Percentiles rank a stretch among this genome's conserved stretches.
Evolutionary conservation across 176 grass and related monocot genomes (phyloP).

Genomic region (Paspalum vaginatum): DNA sequence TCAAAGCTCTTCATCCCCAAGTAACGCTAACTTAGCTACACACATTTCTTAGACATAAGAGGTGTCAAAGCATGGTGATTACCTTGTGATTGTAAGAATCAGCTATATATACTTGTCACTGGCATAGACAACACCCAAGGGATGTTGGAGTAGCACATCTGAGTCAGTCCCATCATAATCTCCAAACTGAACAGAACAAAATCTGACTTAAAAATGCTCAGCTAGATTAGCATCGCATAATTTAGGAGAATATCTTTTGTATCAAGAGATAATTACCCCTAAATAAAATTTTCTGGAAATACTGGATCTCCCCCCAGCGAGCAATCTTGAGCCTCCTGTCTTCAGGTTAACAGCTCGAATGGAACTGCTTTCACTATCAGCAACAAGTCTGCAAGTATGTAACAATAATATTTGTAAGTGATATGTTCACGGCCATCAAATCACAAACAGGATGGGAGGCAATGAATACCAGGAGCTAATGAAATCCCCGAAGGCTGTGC

Average conservation of each 20-base stretch:
- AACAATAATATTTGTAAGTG: conserved; percentile 38
- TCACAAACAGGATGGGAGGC: not conserved
- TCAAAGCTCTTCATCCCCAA: too few species aligned
- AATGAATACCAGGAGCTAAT: conserved; percentile 64
- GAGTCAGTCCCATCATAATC: conserved; percentile 84
- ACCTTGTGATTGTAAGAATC: conserved; percentile 99
- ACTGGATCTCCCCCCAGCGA: conserved; percentile 89
- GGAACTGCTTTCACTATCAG: conserved; percentile 99
- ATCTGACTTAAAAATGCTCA: conserved; percentile 28
- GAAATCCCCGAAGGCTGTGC: conserved; percentile 97
- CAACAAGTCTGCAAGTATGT: conserved; percentile 79
- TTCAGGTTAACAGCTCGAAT: conserved; percentile 92
- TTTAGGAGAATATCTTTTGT: conserved; percentile 14
- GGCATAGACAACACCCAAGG: conserved; percentile 76
- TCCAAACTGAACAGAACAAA: conserved; percentile 68
- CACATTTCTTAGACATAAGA: not conserved
- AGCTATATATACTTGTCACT: conserved; percentile 87
- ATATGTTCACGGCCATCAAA: conserved; percentile 19
- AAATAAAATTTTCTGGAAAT: conserved; percentile 95
- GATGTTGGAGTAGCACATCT: conserved; percentile 86
- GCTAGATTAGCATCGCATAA: conserved; percentile 17
- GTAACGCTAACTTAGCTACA: not conserved
- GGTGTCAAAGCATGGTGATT: conserved; percentile 43
- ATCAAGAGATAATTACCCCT: conserved; percentile 67
- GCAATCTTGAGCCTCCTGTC: conserved; percentile 83